These are phyloP conservation scores for Senecio squalidus DNA, from an alignment of 140 eudicot genomes.

Conservation along the genomic window DNA sequence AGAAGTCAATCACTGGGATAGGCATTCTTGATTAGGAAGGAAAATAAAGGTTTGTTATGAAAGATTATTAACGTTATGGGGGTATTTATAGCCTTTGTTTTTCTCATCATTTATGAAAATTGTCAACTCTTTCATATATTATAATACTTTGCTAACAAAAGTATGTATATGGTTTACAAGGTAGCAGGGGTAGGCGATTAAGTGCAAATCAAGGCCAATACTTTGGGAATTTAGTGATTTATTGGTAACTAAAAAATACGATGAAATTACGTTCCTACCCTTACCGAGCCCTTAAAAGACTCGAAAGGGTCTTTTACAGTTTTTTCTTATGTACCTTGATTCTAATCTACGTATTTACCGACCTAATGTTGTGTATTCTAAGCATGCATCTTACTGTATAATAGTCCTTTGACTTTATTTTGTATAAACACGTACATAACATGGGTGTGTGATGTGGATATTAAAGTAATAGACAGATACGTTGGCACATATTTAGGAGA, in stretches of 20 bases:
- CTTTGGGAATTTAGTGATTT: conserved; percentile 5
- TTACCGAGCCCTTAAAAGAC: neutral
- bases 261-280: neutral
- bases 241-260: neutral
- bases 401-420: conserved; percentile 20
- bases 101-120: conserved; percentile 5
- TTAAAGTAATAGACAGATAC: conserved; percentile 16
- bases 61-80: conserved; percentile 12
- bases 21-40: conserved; percentile 40
- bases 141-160: neutral
- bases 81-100: conserved; percentile 29
- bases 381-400: conserved; percentile 15
- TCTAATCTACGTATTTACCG: conserved; percentile 9
- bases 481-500: conserved; percentile 10
- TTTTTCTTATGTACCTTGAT: too few relatives aligned
- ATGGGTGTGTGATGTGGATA: conserved; percentile 14
- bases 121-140: conserved; percentile 31
- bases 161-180: neutral
- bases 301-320: too few relatives aligned
- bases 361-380: conserved; percentile 8
- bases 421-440: conserved; percentile 5
- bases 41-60: conserved; percentile 3
- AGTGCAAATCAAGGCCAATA: conserved; percentile 11
- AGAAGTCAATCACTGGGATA: conserved; percentile 92
- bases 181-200: conserved; percentile 6